Conservation (phyloP, 306 rosid genomes). For the Betula pendula region DNA sequence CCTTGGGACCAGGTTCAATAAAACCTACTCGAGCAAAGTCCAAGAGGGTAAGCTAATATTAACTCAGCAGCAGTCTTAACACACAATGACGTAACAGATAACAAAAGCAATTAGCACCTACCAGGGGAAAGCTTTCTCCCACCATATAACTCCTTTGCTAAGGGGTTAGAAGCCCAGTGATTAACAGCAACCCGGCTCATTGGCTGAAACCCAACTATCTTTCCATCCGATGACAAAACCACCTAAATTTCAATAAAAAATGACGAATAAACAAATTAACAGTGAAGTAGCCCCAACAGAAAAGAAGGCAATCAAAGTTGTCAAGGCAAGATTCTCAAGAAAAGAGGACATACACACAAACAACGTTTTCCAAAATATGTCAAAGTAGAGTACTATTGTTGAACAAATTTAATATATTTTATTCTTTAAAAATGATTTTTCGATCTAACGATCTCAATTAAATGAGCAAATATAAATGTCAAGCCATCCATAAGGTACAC, state of each 20-base stretch:
- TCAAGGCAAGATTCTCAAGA: background rate
- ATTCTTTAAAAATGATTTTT: too few relatives aligned
- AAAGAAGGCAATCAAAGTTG: background rate
- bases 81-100: constrained; percentile 8
- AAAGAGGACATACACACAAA: background rate
- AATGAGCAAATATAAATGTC: too few relatives aligned
- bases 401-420: too few relatives aligned
- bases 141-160: constrained; percentile 77
- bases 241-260: constrained; percentile 52
- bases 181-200: constrained; percentile 82
- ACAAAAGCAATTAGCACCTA: constrained; percentile 31
- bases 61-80: constrained; percentile 17
- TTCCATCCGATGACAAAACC: constrained; percentile 67
- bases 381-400: too few relatives aligned
- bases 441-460: too few relatives aligned
- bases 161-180: constrained; percentile 85
- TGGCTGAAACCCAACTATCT: constrained; percentile 85
- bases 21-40: constrained; percentile 56
- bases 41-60: constrained; percentile 1
- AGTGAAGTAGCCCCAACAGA: background rate
- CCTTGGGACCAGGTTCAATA: constrained; percentile 69
- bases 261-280: background rate
- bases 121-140: constrained; percentile 85
- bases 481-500: too few relatives aligned
- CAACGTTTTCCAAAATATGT: background rate